Base-by-base conservation (phyloP, 345 rosid genomes). In the Gossypium australe region DNA sequence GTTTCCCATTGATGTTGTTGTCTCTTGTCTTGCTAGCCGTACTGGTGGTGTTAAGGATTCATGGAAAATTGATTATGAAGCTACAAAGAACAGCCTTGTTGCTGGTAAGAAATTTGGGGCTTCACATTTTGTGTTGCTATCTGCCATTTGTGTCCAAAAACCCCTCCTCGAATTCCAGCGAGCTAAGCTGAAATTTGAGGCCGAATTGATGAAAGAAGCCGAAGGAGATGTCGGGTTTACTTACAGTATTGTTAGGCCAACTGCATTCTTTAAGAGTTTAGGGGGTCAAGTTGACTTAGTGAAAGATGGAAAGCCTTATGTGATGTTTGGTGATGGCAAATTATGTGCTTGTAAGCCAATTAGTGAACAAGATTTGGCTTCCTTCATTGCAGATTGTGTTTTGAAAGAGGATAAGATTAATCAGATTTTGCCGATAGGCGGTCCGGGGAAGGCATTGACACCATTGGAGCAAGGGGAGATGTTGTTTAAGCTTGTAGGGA, bases 201-300 rank as follows among this genome's bases (percentile, higher is more conserved):
- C 87, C 0, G 97, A 94, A 55, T 80, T 92, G 80, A 87, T 89
- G 80, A 79, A 77, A 38, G 86, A 72, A 77, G 81, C 84, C 0
- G 76, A 85, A 75, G 52, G 59, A 34, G 88, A 85, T 55, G 11
- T 52, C 1, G 84, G 87, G 49, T 87, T 92, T 61, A 86, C 87
- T 1, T 94, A 86, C 65, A 91, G 97, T 58, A 91, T 94, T 62
- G 98, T 94, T 67, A 88, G 98, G 83, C 97, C 98, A 62, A 94
- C 98, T 0, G 97, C 97, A 8, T 94, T 94, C 77, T 92, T 94
- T 69, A 92, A 94, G 85, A 94, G 98, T 51, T 84, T 94, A 75
- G 97, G 95, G 62, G 97, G 97, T 61, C 97, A 94, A 75, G 94
- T 94, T n/a, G 97, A 94, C 61, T 73, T 94, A 22, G 98, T 92